Percentiles rank a stretch among this genome's conserved stretches.
These are phyloP conservation scores for Oleoguttula mirabilis DNA, from an alignment of 495 filamentous ascomycete species.

Conservation along the genomic window DNA sequence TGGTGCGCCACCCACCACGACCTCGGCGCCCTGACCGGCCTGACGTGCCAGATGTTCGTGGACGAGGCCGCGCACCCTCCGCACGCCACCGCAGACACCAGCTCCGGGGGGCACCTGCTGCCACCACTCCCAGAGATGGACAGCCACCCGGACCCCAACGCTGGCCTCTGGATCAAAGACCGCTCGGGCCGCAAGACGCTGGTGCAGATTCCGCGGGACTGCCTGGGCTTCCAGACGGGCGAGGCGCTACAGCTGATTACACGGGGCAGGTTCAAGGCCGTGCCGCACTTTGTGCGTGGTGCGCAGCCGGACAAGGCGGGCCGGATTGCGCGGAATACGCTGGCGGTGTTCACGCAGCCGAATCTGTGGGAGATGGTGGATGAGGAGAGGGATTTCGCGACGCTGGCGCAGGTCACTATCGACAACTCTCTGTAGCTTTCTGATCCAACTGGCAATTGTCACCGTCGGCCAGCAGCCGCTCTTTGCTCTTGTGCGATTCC, in stretches of 20 bases:
- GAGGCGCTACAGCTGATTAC: slow-evolving; percentile 86
- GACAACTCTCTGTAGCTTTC: not conserved
- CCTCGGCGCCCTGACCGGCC: slow-evolving; percentile 83
- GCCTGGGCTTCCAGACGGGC: slow-evolving; percentile 91
- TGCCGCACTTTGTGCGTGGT: slow-evolving; percentile 91
- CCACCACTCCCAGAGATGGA: slow-evolving; percentile 54
- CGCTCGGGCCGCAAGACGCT: slow-evolving; percentile 66
- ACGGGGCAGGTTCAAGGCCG: slow-evolving; percentile 73
- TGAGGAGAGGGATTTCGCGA: slow-evolving; percentile 62
- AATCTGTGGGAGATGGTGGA: slow-evolving; percentile 82
- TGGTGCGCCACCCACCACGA: slow-evolving; percentile 96
- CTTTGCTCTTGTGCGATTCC: too few relatives aligned
- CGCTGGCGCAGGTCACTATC: slow-evolving; percentile 55
- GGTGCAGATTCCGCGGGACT: slow-evolving; percentile 79
- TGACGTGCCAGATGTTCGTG: slow-evolving; percentile 93
- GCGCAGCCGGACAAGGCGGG: slow-evolving; percentile 33
- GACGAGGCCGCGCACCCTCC: slow-evolving; percentile 50
- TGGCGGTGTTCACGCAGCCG: slow-evolving; percentile 96
- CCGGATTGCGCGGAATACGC: slow-evolving; percentile 72
- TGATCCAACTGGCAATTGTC: too few relatives aligned
- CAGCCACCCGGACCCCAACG: slow-evolving; percentile 62
- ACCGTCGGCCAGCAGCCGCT: too few relatives aligned
- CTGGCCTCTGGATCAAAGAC: slow-evolving; percentile 86
- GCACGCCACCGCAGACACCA: slow-evolving; percentile 6
- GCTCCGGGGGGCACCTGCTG: not conserved